These are phyloP conservation scores for Pleoardoris graminearum DNA, from an alignment of 2,329 filamentous ascomycete species.

Conservation along the genomic window DNA sequence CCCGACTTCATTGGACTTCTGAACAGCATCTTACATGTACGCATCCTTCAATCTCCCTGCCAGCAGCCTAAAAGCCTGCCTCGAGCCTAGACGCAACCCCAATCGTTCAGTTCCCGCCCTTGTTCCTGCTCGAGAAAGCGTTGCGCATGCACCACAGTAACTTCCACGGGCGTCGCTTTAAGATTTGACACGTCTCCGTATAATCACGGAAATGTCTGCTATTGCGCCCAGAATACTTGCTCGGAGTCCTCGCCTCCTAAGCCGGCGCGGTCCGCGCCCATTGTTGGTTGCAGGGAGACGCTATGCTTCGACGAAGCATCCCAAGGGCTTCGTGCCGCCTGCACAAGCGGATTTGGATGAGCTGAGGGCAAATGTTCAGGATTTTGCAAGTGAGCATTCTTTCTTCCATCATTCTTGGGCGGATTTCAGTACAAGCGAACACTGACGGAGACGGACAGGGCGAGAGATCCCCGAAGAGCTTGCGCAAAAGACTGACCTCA, in stretches of 20 bases:
- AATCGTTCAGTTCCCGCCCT: neutral
- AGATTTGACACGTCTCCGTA: neutral
- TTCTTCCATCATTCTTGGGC: neutral
- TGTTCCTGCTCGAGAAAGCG: neutral
- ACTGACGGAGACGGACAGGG: constrained; percentile 47
- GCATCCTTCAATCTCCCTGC: neutral
- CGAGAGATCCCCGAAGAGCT: constrained; percentile 85
- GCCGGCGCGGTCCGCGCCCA: constrained; percentile 22
- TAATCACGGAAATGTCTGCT: constrained; percentile 35
- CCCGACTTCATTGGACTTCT: constrained; percentile 1
- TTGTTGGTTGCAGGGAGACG: constrained; percentile 30
- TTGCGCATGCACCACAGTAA: neutral
- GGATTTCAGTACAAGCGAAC: neutral
- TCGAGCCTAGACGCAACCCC: neutral
- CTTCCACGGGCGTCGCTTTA: neutral
- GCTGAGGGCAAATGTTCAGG: constrained; percentile 80
- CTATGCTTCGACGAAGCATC: constrained; percentile 69
- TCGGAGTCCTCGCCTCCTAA: constrained; percentile 44
- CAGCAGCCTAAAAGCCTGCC: neutral
- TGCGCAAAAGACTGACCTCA: constrained; percentile 78
- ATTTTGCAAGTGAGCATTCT: constrained; percentile 67
- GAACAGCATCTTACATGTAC: neutral
- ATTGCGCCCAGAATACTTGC: constrained; percentile 42
- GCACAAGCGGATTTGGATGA: constrained; percentile 74
- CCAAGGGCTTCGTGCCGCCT: constrained; percentile 68